These are phyloP conservation scores for Phytophthora crassamura DNA, from an alignment of 352 stramenopile species.

Conservation along the genomic window DNA sequence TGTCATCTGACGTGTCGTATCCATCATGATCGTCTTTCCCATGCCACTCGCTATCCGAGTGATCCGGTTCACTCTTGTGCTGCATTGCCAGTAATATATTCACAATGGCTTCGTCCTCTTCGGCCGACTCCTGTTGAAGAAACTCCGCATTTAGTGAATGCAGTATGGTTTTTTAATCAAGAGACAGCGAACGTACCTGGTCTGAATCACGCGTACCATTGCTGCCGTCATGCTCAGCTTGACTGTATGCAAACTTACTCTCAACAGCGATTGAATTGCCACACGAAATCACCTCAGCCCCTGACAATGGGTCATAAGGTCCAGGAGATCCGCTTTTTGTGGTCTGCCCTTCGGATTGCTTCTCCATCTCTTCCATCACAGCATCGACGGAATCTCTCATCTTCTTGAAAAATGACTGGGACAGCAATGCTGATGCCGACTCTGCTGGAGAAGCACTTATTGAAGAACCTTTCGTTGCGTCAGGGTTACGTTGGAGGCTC, in stretches of 20 bases:
- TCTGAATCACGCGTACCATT: conserved; percentile 6
- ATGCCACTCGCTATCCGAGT: conserved; percentile 18
- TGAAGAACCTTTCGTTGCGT: conserved; percentile 9
- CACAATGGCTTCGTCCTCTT: conserved; percentile 62
- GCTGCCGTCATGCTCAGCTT: conserved; percentile 30
- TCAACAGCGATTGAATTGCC: conserved; percentile 55
- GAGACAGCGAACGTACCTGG: conserved; percentile 13
- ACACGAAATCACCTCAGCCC: conserved; percentile 38
- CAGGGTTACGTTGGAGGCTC: conserved; percentile 56
- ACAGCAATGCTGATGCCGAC: conserved; percentile 64
- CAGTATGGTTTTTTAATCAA: conserved; percentile 1
- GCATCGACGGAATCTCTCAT: conserved; percentile 71
- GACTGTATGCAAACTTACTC: conserved; percentile 64
- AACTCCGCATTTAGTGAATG: neutral
- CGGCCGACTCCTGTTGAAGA: conserved; percentile 18
- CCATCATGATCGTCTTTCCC: conserved; percentile 26
- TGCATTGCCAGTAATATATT: conserved; percentile 63
- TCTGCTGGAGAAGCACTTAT: conserved; percentile 41
- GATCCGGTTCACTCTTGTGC: conserved; percentile 18
- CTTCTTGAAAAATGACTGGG: conserved; percentile 84
- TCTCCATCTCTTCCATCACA: conserved; percentile 59
- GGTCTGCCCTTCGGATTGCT: conserved; percentile 18
- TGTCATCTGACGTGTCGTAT: conserved; percentile 27
- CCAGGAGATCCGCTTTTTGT: conserved; percentile 9
- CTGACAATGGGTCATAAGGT: conserved; percentile 9